Evolutionary conservation across 2,329 filamentous ascomycete species (phyloP).

Genomic region (Xylaria sp.): DNA sequence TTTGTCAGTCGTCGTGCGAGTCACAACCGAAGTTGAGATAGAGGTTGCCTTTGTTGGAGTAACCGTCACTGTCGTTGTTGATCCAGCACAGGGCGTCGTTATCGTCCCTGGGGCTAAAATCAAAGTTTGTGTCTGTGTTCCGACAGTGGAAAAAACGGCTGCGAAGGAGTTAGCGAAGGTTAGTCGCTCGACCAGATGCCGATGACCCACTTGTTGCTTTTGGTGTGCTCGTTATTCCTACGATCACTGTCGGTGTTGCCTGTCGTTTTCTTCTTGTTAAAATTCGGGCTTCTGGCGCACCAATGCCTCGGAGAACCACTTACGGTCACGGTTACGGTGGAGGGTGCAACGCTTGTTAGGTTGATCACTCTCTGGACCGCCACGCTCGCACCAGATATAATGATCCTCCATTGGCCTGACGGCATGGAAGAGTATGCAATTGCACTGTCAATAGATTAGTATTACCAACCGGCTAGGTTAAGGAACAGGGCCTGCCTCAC

Average conservation of each 20-base stretch:
- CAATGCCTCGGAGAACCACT: conserved; percentile 1
- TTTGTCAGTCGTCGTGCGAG: conserved; percentile 43
- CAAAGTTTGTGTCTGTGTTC: conserved; percentile 42
- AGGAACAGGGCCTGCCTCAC: conserved; percentile 32
- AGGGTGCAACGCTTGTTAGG: conserved; percentile 42
- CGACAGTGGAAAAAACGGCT: conserved; percentile 34
- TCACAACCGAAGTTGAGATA: conserved; percentile 39
- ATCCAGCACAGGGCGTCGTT: conserved; percentile 43
- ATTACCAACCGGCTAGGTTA: neutral
- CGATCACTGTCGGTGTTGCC: conserved; percentile 46
- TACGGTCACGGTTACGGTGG: conserved; percentile 45
- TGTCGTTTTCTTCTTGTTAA: conserved; percentile 20
- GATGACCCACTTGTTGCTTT: conserved; percentile 41
- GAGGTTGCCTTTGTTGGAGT: conserved; percentile 42
- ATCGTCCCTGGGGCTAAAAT: conserved; percentile 43
- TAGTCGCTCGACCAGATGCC: neutral
- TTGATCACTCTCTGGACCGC: conserved; percentile 45
- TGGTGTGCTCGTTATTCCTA: conserved; percentile 47
- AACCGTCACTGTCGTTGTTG: conserved; percentile 44
- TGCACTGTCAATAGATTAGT: conserved; percentile 33
- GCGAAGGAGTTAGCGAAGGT: conserved; percentile 10
- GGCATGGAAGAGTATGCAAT: conserved; percentile 47
- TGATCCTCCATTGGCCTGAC: conserved; percentile 46
- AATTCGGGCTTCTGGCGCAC: neutral
- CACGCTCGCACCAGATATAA: conserved; percentile 44